Evolutionary conservation across 257 asterid genomes (phyloP).

Genomic region (Solanum pinnatisectum): DNA sequence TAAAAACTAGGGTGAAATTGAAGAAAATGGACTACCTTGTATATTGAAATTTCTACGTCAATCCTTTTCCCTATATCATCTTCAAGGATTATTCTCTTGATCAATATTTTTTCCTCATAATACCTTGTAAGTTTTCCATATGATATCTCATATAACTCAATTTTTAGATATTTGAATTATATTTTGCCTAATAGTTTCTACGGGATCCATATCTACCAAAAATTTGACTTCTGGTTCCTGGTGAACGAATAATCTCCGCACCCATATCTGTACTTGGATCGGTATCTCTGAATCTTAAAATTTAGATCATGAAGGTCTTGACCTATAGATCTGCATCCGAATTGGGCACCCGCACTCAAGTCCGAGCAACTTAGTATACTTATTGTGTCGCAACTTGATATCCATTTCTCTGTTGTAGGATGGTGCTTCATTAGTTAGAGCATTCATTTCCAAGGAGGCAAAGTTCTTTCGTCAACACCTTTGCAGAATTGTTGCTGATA

Average conservation of each 20-base stretch:
- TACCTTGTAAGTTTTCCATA: background rate
- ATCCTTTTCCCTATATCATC: background rate
- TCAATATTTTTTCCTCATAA: background rate
- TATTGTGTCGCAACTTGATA: background rate
- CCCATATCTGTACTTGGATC: background rate
- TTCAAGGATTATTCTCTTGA: background rate
- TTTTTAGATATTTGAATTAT: background rate
- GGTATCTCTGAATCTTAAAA: background rate
- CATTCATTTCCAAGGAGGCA: conserved; percentile 68
- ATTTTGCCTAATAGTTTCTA: background rate
- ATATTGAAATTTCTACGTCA: background rate
- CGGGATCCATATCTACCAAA: background rate
- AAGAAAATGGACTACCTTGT: background rate
- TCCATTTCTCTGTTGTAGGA: conserved; percentile 40
- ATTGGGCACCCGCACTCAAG: background rate
- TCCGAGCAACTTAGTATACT: background rate
- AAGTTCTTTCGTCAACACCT: conserved; percentile 47
- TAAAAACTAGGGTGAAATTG: background rate
- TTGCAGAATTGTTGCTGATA: conserved; percentile 43
- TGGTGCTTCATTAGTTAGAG: conserved; percentile 61
- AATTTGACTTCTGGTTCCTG: background rate
- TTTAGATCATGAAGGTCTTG: background rate
- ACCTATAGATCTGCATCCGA: background rate
- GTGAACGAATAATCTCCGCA: background rate
- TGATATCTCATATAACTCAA: background rate